A percentile compares a stretch with the other conserved stretches of the same genome.
phyloP scores from a whole-genome alignment of 2,329 filamentous ascomycete species.

The Chaetomium olivaceum region DNA sequence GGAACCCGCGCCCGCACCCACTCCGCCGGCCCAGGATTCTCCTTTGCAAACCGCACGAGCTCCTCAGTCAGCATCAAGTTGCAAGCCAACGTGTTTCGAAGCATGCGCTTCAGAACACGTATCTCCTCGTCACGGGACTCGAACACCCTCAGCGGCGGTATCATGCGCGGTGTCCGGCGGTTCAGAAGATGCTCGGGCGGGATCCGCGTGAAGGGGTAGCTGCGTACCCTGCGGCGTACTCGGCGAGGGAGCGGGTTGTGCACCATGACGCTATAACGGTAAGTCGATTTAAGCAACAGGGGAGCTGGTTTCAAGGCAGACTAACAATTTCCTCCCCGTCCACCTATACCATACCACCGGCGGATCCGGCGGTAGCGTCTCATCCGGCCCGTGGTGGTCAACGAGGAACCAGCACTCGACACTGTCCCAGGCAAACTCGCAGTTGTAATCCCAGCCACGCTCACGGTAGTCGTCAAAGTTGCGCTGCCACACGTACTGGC shows the following conservation, averaged over 20 bases:
- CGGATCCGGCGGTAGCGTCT: background rate
- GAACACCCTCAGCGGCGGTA: background rate
- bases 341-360: constrained; percentile 7
- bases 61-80: background rate
- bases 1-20: constrained; percentile 12
- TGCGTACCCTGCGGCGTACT: constrained; percentile 9
- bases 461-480: constrained; percentile 3
- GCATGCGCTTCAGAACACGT: background rate
- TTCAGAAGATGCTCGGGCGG: background rate
- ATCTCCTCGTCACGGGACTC: constrained; percentile 8
- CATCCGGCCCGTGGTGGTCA: constrained; percentile 13
- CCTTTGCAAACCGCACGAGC: constrained; percentile 4
- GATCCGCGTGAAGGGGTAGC: constrained; percentile 10
- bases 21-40: constrained; percentile 1
- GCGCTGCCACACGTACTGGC: constrained; percentile 15
- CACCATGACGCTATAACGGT: background rate
- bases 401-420: constrained; percentile 15
- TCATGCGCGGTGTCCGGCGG: no score
- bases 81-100: constrained; percentile 1
- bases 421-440: constrained; percentile 31
- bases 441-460: constrained; percentile 1
- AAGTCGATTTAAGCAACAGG: background rate
- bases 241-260: constrained; percentile 1
- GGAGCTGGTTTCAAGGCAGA: constrained; percentile 2
- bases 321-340: constrained; percentile 14